Conservation (phyloP, 2,329 filamentous ascomycete species). For the Diaporthe destruens region DNA sequence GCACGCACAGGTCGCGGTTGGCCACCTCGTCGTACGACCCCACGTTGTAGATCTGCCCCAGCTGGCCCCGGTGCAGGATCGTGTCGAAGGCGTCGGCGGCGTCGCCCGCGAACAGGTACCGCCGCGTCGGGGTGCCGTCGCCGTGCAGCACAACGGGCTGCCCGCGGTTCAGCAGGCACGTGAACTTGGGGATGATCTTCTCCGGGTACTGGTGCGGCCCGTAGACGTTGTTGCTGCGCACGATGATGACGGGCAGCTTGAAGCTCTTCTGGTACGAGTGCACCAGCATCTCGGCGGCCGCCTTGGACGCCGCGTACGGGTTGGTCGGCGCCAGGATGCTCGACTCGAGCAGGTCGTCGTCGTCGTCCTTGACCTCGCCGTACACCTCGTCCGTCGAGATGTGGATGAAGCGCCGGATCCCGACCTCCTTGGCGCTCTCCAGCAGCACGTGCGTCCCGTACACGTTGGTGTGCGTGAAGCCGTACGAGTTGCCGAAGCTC, state of each 20-base stretch:
- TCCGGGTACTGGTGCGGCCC: constrained; percentile 87
- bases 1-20: constrained; percentile 76
- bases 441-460: constrained; percentile 86
- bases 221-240: constrained; percentile 87
- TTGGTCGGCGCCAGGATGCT: constrained; percentile 84
- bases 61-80: constrained; percentile 80
- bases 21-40: constrained; percentile 83
- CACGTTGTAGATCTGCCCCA: constrained; percentile 86
- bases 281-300: constrained; percentile 87
- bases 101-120: constrained; percentile 84
- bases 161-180: constrained; percentile 75
- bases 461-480: constrained; percentile 85
- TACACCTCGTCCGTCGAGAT: constrained; percentile 90
- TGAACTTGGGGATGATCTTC: constrained; percentile 89
- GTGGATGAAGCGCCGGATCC: constrained; percentile 81
- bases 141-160: constrained; percentile 81
- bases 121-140: constrained; percentile 78
- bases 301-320: constrained; percentile 84
- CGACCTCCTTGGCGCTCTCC: constrained; percentile 80
- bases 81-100: constrained; percentile 87
- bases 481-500: constrained; percentile 85
- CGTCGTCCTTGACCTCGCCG: constrained; percentile 80
- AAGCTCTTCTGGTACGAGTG: constrained; percentile 88
- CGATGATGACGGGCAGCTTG: constrained; percentile 82
- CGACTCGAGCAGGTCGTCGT: constrained; percentile 78